Evolutionary conservation across 2,329 filamentous ascomycete species (phyloP).

Genomic region (Aureobasidium sp.): DNA sequence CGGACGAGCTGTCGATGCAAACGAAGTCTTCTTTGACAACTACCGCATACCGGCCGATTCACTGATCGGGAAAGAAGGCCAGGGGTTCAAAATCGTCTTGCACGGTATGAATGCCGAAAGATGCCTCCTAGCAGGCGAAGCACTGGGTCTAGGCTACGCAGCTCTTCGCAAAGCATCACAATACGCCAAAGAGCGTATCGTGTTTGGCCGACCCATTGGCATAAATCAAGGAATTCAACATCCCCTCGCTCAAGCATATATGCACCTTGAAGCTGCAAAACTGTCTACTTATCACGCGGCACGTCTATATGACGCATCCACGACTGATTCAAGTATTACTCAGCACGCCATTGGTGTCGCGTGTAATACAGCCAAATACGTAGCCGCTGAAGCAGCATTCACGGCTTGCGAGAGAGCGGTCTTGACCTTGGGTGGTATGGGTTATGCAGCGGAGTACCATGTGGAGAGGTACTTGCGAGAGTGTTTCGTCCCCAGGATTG

Average conservation of each 20-base stretch:
- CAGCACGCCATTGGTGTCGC: slow-evolving; percentile 46
- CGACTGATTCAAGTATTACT: slow-evolving; percentile 32
- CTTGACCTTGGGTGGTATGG: slow-evolving; percentile 55
- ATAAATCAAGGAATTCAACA: slow-evolving; percentile 61
- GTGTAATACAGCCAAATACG: slow-evolving; percentile 51
- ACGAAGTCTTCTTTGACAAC: slow-evolving; percentile 81
- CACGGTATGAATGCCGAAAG: slow-evolving; percentile 77
- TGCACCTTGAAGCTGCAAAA: slow-evolving; percentile 56
- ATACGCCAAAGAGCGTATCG: slow-evolving; percentile 60
- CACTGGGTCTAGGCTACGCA: slow-evolving; percentile 40
- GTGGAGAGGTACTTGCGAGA: slow-evolving; percentile 55
- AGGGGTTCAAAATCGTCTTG: slow-evolving; percentile 67
- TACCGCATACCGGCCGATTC: slow-evolving; percentile 59
- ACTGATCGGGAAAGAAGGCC: slow-evolving; percentile 63
- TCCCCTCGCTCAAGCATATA: slow-evolving; percentile 58
- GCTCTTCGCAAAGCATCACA: slow-evolving; percentile 45
- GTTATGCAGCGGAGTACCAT: slow-evolving; percentile 57
- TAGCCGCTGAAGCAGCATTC: slow-evolving; percentile 56
- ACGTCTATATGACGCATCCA: slow-evolving; percentile 48
- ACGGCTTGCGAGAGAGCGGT: slow-evolving; percentile 54
- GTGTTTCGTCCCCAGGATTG: slow-evolving; percentile 53
- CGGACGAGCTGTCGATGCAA: slow-evolving; percentile 72
- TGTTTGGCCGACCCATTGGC: slow-evolving; percentile 60
- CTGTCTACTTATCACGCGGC: slow-evolving; percentile 56
- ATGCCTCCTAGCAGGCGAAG: slow-evolving; percentile 58